Evolutionary conservation across 257 asterid genomes (phyloP).

Genomic region (Primulina huaijiensis): DNA sequence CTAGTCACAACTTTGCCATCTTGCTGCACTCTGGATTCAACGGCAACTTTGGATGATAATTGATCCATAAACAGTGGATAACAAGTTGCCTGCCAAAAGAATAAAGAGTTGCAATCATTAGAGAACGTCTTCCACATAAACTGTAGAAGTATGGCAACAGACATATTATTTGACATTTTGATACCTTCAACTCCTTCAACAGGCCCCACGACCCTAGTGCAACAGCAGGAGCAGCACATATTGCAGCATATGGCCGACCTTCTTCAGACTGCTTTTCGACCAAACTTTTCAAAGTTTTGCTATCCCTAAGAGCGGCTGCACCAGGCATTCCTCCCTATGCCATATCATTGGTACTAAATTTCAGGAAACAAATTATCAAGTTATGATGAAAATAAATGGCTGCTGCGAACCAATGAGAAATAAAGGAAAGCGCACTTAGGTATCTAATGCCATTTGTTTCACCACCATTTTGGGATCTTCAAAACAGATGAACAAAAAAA

Average conservation of each 20-base stretch:
- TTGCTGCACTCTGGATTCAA: constrained; percentile 79
- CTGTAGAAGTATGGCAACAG: neutral
- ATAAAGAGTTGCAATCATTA: constrained; percentile 16
- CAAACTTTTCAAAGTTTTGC: constrained; percentile 67
- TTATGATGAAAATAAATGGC: neutral
- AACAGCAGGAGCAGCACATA: constrained; percentile 96
- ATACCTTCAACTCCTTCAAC: constrained; percentile 76
- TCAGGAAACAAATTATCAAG: constrained; percentile 9
- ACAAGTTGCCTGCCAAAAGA: constrained; percentile 74
- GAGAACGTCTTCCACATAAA: constrained; percentile 6
- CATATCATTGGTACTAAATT: neutral
- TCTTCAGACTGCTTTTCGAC: constrained; percentile 71
- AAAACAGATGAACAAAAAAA: no score
- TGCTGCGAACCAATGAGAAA: neutral
- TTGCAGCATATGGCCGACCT: constrained; percentile 69
- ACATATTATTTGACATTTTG: constrained; percentile 11
- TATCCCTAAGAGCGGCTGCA: constrained; percentile 68
- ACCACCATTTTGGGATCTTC: neutral
- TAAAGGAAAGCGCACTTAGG: neutral
- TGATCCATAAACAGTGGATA: constrained; percentile 86
- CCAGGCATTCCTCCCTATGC: constrained; percentile 91
- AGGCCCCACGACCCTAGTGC: constrained; percentile 94
- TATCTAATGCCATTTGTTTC: neutral
- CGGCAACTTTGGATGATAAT: constrained; percentile 61
- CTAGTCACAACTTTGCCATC: constrained; percentile 90